Conservation (phyloP, 768 basidiomycete genomes). For the Podaxis carcinomalis region DNA sequence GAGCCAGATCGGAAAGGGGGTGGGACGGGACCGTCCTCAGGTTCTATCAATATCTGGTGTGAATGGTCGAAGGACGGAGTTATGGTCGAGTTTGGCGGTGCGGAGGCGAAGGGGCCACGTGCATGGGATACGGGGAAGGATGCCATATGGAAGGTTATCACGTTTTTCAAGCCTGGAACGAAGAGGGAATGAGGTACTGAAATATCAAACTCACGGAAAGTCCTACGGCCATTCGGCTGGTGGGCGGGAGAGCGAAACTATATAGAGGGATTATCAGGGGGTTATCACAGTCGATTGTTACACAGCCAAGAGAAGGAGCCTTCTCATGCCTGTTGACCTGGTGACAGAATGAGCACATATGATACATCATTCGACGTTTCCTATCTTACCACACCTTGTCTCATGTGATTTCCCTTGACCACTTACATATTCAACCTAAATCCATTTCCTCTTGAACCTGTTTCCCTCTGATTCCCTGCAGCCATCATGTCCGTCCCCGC, state of each 20-base stretch:
- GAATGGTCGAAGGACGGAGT: slow-evolving; percentile 83
- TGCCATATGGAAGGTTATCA: slow-evolving; percentile 73
- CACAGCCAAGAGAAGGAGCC: background rate
- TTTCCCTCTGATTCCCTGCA: background rate
- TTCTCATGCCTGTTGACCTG: background rate
- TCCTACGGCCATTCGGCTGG: background rate
- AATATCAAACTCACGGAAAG: background rate
- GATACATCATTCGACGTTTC: background rate
- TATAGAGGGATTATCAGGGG: no score
- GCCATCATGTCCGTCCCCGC: slow-evolving; percentile 61
- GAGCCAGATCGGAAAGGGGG: slow-evolving; percentile 93
- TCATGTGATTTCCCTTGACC: slow-evolving; percentile 14
- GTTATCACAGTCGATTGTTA: background rate
- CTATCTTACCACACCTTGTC: background rate
- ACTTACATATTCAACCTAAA: background rate
- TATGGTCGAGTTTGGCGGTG: slow-evolving; percentile 84
- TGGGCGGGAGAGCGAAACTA: background rate
- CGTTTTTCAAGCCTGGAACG: slow-evolving; percentile 40
- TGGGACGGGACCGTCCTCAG: slow-evolving; percentile 76
- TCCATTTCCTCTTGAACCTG: background rate
- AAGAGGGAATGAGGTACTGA: slow-evolving; percentile 9
- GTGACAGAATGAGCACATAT: background rate
- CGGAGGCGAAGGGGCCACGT: slow-evolving; percentile 71
- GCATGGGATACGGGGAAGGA: slow-evolving; percentile 88
- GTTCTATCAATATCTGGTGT: slow-evolving; percentile 90